A percentile compares a stretch with the other conserved stretches of the same genome.
Conservation (phyloP, 2,329 filamentous ascomycete genomes). For the Trichoderma guizhouense region DNA sequence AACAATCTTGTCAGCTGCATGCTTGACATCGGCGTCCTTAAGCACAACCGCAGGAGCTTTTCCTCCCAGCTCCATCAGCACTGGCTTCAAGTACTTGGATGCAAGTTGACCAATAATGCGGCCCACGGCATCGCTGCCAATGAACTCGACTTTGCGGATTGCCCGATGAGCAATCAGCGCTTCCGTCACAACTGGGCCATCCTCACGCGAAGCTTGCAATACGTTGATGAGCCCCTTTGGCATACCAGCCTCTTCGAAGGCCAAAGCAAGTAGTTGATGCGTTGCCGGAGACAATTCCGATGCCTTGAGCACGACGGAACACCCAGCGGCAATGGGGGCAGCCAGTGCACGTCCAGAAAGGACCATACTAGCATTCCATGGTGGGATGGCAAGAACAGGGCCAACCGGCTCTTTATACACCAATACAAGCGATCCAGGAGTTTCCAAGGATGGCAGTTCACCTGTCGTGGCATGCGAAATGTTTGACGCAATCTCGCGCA, state of each 20-base stretch:
- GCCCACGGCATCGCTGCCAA: conserved; percentile 41
- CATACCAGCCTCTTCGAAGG: conserved; percentile 41
- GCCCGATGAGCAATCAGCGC: conserved; percentile 35
- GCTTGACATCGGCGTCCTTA: conserved; percentile 43
- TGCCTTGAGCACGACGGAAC: conserved; percentile 29
- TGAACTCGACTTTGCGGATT: conserved; percentile 44
- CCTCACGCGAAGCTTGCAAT: conserved; percentile 31
- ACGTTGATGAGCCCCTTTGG: conserved; percentile 41
- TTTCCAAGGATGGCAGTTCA: neutral
- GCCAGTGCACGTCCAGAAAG: neutral
- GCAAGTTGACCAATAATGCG: conserved; percentile 37
- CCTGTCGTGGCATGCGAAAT: conserved; percentile 25
- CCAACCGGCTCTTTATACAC: conserved; percentile 67
- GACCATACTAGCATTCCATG: conserved; percentile 46
- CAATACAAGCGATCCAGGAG: neutral
- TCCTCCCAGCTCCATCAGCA: conserved; percentile 47
- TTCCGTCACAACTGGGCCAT: conserved; percentile 34
- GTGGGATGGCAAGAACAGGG: conserved; percentile 73
- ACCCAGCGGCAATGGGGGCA: neutral
- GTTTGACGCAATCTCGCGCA: conserved; percentile 45
- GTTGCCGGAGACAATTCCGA: conserved; percentile 33
- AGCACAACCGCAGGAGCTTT: conserved; percentile 44
- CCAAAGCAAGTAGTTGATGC: conserved; percentile 32
- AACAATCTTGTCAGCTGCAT: conserved; percentile 33
- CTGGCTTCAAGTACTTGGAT: conserved; percentile 42